These are phyloP conservation scores for Pseudogymnoascus sp. DNA, from an alignment of 2,329 filamentous ascomycete genomes.

Conservation along the genomic window DNA sequence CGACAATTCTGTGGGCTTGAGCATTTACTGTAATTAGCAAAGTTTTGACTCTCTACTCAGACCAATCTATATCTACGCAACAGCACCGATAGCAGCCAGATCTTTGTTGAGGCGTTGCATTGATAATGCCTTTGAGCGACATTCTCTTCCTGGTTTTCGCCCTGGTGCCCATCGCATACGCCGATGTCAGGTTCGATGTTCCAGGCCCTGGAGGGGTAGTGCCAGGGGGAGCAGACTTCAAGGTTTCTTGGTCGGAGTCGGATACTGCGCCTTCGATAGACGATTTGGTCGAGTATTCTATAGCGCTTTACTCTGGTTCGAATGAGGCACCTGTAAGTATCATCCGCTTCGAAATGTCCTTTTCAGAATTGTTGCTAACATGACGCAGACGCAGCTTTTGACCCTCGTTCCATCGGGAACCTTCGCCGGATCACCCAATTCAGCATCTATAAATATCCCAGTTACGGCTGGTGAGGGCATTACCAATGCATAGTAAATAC, in stretches of 20 bases:
- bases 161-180: constrained; percentile 19
- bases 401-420: constrained; percentile 29
- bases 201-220: constrained; percentile 43
- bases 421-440: constrained; percentile 17
- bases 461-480: constrained; percentile 20
- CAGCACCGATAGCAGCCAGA: background rate
- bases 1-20: background rate
- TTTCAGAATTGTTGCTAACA: constrained; percentile 9
- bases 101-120: background rate
- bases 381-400: constrained; percentile 12
- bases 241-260: constrained; percentile 48
- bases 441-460: constrained; percentile 22
- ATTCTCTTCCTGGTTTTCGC: constrained; percentile 10
- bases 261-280: constrained; percentile 40
- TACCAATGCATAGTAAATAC: constrained; percentile 27
- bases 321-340: constrained; percentile 39
- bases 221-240: constrained; percentile 40
- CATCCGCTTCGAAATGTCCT: constrained; percentile 9
- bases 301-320: constrained; percentile 53
- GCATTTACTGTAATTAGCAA: background rate
- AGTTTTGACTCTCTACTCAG: background rate
- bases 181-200: constrained; percentile 37
- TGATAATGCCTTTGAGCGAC: background rate
- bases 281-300: constrained; percentile 44
- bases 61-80: background rate